phyloP scores from a whole-genome alignment of 768 basidiomycete species.

The Boletus vinaceobasis region DNA sequence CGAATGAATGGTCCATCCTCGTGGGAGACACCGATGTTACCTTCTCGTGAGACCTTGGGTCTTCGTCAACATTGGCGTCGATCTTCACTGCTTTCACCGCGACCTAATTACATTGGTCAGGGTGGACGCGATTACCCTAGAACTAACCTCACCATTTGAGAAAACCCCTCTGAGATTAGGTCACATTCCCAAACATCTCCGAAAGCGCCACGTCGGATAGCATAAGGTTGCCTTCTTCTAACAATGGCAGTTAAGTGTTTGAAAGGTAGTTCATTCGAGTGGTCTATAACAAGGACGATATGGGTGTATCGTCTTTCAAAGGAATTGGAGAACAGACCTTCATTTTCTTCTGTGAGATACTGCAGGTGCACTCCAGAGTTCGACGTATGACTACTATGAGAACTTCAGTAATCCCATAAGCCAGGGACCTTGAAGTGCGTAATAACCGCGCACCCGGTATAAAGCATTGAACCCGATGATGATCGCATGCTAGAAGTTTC shows the following conservation, averaged over 20 bases:
- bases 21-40: background rate
- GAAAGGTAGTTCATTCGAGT: slow-evolving; percentile 6
- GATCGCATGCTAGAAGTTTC: background rate
- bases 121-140: background rate
- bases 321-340: slow-evolving; percentile 2
- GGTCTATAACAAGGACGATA: background rate
- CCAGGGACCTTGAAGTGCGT: background rate
- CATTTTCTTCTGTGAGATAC: slow-evolving; percentile 1
- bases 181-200: slow-evolving; percentile 27
- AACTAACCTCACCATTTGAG: slow-evolving; percentile 4
- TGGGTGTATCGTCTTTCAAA: background rate
- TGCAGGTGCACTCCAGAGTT: slow-evolving; percentile 6
- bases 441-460: slow-evolving; percentile 7
- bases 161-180: slow-evolving; percentile 4
- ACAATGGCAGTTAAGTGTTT: background rate
- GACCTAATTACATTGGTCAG: slow-evolving; percentile 8
- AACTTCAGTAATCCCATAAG: slow-evolving; percentile 3
- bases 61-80: background rate
- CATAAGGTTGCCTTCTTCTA: background rate
- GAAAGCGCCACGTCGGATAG: slow-evolving; percentile 12
- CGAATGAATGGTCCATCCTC: background rate
- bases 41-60: slow-evolving; percentile 6
- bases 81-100: slow-evolving; percentile 21
- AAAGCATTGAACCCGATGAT: slow-evolving; percentile 3
- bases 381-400: slow-evolving; percentile 13